Base-by-base conservation (phyloP, 1,139 yeast species). In the Debaryomyces nepalensis region DNA sequence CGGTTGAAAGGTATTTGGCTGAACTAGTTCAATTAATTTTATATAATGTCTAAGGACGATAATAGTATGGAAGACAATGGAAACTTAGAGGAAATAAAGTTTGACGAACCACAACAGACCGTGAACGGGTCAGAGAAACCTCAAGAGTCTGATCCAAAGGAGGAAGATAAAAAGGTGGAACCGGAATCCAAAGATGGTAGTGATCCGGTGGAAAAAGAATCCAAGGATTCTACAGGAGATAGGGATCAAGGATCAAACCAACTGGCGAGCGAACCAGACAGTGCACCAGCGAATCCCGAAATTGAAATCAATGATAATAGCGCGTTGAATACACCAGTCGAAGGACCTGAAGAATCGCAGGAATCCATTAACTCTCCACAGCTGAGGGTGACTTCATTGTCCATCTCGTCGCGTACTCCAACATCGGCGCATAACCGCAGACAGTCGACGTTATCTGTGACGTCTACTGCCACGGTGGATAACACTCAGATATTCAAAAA, bases 401-500 rank as follows among this genome's bases (percentile, higher is more conserved):
- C 41, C n/a, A 26, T 21, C 8, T 27, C 42, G 2, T 39, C 42
- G 18, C 22, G 38, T 5, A 29, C 38, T 12, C 22, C 39, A 11
- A 27, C 30, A 6, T 20, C 21, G 9, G 22, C 45, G 33, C 52
- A 53, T 39, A 41, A 48, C 8, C 59, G 62, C 24, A 55, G 58
- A 26, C 46, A 48, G 12, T 63, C 69, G 3, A 47, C 52, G 2
- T 39, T 52, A 9, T 64, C 70, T 1, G 40, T 49, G 10, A 53
- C 63, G 3, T 46, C 62, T 1, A 53, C 43, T 39, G 67, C 68
- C 8, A 58, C 61, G 10, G 64, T 70, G 20, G 75, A 70, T 41
- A 71, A 71, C 46, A 49, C 61, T 15, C 66, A 61, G 34, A 63
- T 71, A n/a, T 73, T 73, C 59, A 64, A 61, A 40, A 70, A 66